phyloP scores from a whole-genome alignment of 208 protist genomes.

The Wallacemonas sp. region DNA sequence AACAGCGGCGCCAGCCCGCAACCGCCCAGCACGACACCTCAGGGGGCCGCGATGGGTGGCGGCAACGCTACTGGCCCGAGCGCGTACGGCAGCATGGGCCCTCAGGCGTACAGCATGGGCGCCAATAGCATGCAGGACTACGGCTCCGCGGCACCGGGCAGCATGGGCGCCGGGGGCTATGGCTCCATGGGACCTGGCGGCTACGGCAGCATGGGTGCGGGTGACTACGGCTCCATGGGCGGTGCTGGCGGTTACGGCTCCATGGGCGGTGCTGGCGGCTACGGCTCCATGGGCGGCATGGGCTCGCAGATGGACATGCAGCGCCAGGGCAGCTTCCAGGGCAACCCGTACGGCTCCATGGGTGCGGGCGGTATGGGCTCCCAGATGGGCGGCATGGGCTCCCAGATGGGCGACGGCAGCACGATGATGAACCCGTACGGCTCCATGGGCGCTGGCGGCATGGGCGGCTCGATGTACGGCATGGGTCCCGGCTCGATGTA shows the following conservation, averaged over 20 bases:
- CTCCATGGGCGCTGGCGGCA: conserved; percentile 16
- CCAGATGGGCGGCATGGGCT: conserved; percentile 27
- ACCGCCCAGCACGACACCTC: not conserved
- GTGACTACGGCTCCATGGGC: conserved; percentile 27
- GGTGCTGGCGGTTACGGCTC: conserved; percentile 15
- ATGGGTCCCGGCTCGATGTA: conserved; percentile 10
- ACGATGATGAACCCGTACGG: conserved; percentile 18
- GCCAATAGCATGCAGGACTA: not conserved
- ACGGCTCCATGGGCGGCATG: conserved; percentile 23
- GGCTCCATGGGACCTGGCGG: conserved; percentile 21
- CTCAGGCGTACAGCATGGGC: conserved; percentile 26
- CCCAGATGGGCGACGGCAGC: conserved; percentile 19
- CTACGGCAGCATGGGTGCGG: conserved; percentile 2
- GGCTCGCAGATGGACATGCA: conserved; percentile 23
- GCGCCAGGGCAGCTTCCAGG: conserved; percentile 20
- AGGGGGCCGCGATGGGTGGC: not conserved
- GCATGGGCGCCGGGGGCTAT: conserved; percentile 15
- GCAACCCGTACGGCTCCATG: conserved; percentile 22
- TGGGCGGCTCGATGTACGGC: conserved; percentile 12
- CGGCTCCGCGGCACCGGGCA: conserved; percentile 16
- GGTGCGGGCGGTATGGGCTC: conserved; percentile 13
- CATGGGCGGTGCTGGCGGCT: conserved; percentile 18
- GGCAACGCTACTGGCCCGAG: too few relatives aligned
- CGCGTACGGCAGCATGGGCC: too few relatives aligned
- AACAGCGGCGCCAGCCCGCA: not conserved